Evolutionary conservation across 2,329 filamentous ascomycete species (phyloP).

Genomic region (Fusarium pseudograminearum): DNA sequence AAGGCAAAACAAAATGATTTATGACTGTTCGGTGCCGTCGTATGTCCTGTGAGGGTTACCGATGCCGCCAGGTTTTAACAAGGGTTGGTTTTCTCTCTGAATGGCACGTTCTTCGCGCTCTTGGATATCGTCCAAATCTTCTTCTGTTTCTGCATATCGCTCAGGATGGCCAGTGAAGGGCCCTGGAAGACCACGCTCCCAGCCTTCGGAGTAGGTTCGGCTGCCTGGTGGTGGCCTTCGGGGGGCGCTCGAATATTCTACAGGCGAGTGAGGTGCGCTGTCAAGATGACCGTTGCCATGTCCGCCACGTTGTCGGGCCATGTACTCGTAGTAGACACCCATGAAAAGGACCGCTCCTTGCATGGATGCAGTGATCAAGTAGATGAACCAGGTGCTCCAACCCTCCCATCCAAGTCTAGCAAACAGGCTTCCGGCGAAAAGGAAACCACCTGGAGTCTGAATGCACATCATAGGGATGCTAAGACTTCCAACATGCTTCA

Average conservation of each 20-base stretch:
- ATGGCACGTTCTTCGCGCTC: conserved; percentile 65
- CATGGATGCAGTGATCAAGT: conserved; percentile 85
- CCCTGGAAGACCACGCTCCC: conserved; percentile 63
- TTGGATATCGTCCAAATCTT: conserved; percentile 63
- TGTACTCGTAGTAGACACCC: conserved; percentile 81
- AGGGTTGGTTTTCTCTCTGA: conserved; percentile 62
- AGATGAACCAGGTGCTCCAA: conserved; percentile 97
- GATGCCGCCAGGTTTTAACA: conserved; percentile 63
- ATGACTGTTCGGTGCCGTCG: conserved; percentile 46
- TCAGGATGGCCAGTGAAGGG: conserved; percentile 66
- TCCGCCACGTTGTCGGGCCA: conserved; percentile 53
- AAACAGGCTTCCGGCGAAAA: conserved; percentile 89
- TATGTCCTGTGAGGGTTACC: conserved; percentile 60
- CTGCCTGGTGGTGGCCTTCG: conserved; percentile 54
- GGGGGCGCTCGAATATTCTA: conserved; percentile 45
- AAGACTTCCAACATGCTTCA: conserved; percentile 89
- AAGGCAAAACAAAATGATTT: conserved; percentile 2
- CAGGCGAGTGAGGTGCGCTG: conserved; percentile 47
- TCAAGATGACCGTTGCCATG: conserved; percentile 41
- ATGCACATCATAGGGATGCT: conserved; percentile 99
- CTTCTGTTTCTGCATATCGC: conserved; percentile 63
- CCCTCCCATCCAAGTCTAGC: conserved; percentile 82
- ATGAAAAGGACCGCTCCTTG: conserved; percentile 85
- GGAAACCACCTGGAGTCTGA: conserved; percentile 90
- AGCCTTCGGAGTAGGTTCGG: conserved; percentile 63